Percentiles rank a stretch among this genome's conserved stretches.
Evolutionary conservation across 192 early-diverging fungal species (phyloP).

Genomic region (Spinellus fusiger): DNA sequence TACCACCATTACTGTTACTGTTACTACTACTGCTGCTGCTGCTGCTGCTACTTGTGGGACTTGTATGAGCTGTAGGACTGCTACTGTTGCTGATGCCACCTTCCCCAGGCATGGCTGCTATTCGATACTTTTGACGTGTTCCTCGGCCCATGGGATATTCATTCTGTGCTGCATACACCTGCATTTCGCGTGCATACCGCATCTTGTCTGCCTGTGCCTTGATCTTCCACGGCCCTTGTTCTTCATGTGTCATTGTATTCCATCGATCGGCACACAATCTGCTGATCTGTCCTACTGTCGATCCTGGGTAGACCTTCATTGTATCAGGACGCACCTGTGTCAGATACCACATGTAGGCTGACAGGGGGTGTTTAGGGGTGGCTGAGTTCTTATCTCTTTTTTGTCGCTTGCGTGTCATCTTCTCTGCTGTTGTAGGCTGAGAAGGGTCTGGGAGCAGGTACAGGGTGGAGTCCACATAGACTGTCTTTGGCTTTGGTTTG

Average conservation of each 20-base stretch:
- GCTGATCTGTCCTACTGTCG: constrained; percentile 59
- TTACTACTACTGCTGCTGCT: not conserved
- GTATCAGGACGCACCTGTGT: constrained; percentile 52
- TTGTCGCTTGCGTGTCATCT: constrained; percentile 28
- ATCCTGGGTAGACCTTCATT: constrained; percentile 51
- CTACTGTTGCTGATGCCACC: not conserved
- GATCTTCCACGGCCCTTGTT: constrained; percentile 44
- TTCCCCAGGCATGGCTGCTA: not conserved
- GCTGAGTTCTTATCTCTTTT: constrained; percentile 49
- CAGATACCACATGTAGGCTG: constrained; percentile 61
- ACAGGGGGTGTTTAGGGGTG: constrained; percentile 68
- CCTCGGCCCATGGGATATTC: constrained; percentile 17
- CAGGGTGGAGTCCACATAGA: not conserved
- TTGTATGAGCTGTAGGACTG: not conserved
- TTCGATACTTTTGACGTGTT: constrained; percentile 20
- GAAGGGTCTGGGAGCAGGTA: no score
- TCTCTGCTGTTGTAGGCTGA: no score
- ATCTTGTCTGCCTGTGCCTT: constrained; percentile 51
- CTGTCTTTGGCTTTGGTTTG: not conserved
- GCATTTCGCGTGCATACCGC: constrained; percentile 57
- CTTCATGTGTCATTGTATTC: constrained; percentile 41
- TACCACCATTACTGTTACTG: not conserved
- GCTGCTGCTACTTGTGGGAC: not conserved
- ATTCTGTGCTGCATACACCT: constrained; percentile 33
- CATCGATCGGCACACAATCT: constrained; percentile 57